These are phyloP conservation scores for Trametes gibbosa DNA, from an alignment of 768 basidiomycete genomes.

Conservation along the genomic window DNA sequence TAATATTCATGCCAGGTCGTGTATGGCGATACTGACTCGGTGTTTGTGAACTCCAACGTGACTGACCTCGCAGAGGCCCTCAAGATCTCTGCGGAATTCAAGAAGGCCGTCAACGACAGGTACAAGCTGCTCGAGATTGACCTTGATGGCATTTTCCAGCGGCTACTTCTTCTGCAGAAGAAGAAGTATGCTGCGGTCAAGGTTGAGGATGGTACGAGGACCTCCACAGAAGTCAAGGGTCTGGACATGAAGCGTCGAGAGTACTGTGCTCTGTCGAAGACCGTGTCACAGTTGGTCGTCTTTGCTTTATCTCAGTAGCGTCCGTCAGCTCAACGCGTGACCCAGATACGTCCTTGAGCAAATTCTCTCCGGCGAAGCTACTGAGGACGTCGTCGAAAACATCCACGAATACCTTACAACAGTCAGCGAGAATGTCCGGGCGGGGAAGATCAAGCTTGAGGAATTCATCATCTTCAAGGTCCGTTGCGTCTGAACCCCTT, in stretches of 20 bases:
- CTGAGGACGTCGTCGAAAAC: slow-evolving; percentile 83
- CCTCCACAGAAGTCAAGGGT: slow-evolving; percentile 90
- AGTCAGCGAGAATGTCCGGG: slow-evolving; percentile 75
- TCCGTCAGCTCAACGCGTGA: background rate
- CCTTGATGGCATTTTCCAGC: slow-evolving; percentile 89
- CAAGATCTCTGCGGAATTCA: slow-evolving; percentile 89
- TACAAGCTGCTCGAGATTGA: slow-evolving; percentile 97
- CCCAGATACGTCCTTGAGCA: slow-evolving; percentile 83
- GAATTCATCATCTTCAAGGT: slow-evolving; percentile 97
- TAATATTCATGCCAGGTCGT: slow-evolving; percentile 63
- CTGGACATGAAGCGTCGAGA: slow-evolving; percentile 99
- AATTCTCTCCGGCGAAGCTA: slow-evolving; percentile 87
- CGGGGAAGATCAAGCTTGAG: slow-evolving; percentile 77
- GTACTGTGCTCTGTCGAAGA: slow-evolving; percentile 89
- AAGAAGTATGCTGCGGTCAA: slow-evolving; percentile 99
- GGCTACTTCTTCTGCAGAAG: slow-evolving; percentile 91
- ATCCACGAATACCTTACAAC: slow-evolving; percentile 89
- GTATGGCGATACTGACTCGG: slow-evolving; percentile 98
- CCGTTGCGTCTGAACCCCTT: slow-evolving; percentile 16
- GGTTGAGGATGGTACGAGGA: slow-evolving; percentile 77
- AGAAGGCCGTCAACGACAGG: slow-evolving; percentile 93
- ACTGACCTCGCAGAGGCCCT: slow-evolving; percentile 85
- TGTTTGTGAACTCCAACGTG: slow-evolving; percentile 96
- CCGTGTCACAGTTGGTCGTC: slow-evolving; percentile 77
- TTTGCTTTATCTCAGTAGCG: background rate